Conservation (phyloP, 116 monocot species). For the Papilionanthe hybrid region DNA sequence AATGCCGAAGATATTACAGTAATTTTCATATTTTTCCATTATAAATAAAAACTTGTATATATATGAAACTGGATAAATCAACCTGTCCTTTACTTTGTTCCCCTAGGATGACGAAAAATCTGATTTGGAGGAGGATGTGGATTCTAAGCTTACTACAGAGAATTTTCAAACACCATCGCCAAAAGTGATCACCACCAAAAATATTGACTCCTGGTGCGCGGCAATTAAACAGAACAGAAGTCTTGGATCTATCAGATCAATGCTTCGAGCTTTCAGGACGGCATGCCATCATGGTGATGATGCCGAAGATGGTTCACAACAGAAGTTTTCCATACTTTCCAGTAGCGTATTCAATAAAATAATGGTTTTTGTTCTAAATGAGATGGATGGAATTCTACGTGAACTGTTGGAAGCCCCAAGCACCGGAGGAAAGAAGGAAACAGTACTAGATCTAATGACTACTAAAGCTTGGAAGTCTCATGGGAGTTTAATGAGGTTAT, state of each 20-base stretch:
- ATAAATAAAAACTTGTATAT: constrained; percentile 7
- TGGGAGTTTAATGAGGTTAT: constrained; percentile 69
- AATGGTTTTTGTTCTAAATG: constrained; percentile 86
- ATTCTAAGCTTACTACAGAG: constrained; percentile 12
- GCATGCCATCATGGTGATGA: constrained; percentile 96
- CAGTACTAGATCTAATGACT: constrained; percentile 42
- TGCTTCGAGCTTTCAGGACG: constrained; percentile 64
- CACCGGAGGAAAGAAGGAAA: constrained; percentile 88
- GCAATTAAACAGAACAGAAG: constrained; percentile 50
- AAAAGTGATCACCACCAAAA: constrained; percentile 73
- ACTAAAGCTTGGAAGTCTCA: constrained; percentile 62
- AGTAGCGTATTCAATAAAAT: constrained; percentile 82
- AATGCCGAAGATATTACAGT: constrained; percentile 70
- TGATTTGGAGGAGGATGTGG: constrained; percentile 31
- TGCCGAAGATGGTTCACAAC: constrained; percentile 25
- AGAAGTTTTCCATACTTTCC: constrained; percentile 57
- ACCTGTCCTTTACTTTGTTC: constrained; percentile 5
- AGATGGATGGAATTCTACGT: constrained; percentile 88
- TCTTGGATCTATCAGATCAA: constrained; percentile 46
- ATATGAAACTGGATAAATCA: background rate
- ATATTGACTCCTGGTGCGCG: constrained; percentile 76
- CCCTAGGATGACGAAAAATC: constrained; percentile 14
- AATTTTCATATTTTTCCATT: constrained; percentile 17
- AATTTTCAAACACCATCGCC: constrained; percentile 16
- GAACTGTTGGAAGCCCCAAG: constrained; percentile 51